phyloP scores from a whole-genome alignment of 441 rosid genomes.

The Eugenia klotzschiana region DNA sequence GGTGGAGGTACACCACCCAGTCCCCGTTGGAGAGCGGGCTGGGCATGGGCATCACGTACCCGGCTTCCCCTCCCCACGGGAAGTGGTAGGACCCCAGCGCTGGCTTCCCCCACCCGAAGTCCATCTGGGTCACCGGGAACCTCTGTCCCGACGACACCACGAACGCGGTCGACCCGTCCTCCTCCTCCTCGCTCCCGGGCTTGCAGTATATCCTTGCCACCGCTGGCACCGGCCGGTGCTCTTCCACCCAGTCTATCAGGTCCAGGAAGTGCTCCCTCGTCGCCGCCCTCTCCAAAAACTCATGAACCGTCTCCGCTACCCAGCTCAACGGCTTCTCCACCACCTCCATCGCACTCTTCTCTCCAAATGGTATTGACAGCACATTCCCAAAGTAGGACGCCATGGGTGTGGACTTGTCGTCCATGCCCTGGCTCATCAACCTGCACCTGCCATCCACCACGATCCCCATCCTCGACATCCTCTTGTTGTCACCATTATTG shows the following conservation, averaged over 20 bases:
- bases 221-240: slow-evolving; percentile 42
- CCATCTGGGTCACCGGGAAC: slow-evolving; percentile 30
- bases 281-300: slow-evolving; percentile 26
- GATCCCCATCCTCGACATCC: slow-evolving; percentile 40
- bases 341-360: slow-evolving; percentile 23
- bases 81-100: slow-evolving; percentile 63
- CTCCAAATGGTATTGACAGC: slow-evolving; percentile 49
- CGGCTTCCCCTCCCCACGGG: slow-evolving; percentile 71
- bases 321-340: slow-evolving; percentile 34
- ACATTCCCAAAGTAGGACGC: slow-evolving; percentile 60
- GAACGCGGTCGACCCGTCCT: slow-evolving; percentile 26
- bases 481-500: not conserved
- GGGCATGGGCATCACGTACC: slow-evolving; percentile 87
- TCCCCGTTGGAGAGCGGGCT: slow-evolving; percentile 42
- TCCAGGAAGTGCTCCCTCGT: slow-evolving; percentile 63
- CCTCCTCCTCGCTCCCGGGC: slow-evolving; percentile 24
- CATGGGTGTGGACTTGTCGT: slow-evolving; percentile 3
- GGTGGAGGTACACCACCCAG: slow-evolving; percentile 71
- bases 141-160: slow-evolving; percentile 71
- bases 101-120: slow-evolving; percentile 79
- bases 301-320: slow-evolving; percentile 51
- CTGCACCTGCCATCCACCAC: slow-evolving; percentile 68
- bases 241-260: slow-evolving; percentile 81
- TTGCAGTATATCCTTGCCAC: slow-evolving; percentile 36
- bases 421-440: slow-evolving; percentile 9